These are phyloP conservation scores for Nitzschia putrida DNA, from an alignment of 108 stramenopile genomes.

Conservation along the genomic window DNA sequence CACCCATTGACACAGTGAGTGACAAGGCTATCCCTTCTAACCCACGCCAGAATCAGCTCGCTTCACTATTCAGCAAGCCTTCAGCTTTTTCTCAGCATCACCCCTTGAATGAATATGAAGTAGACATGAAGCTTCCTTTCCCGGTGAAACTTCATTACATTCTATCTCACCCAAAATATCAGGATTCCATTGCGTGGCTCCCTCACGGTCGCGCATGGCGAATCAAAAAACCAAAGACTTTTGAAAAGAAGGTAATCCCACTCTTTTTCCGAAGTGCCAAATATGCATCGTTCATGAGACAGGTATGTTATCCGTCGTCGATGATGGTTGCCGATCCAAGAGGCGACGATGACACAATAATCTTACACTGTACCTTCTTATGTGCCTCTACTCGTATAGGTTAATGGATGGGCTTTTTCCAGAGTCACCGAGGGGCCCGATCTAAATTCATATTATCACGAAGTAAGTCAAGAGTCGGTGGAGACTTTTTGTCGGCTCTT, in stretches of 20 bases:
- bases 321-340: background rate
- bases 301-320: constrained; percentile 12
- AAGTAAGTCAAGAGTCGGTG: constrained; percentile 16
- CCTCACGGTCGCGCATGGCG: constrained; percentile 54
- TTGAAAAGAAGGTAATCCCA: constrained; percentile 44
- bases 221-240: constrained; percentile 34
- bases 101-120: background rate
- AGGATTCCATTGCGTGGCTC: constrained; percentile 44
- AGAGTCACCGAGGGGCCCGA: constrained; percentile 43
- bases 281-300: constrained; percentile 52
- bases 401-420: constrained; percentile 48
- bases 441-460: constrained; percentile 48
- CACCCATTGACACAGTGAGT: too few species aligned
- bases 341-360: background rate
- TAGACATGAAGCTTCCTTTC: constrained; percentile 42
- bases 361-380: background rate
- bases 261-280: constrained; percentile 41
- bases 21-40: too few species aligned
- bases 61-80: too few species aligned
- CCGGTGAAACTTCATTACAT: constrained; percentile 53
- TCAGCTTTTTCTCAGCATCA: too few species aligned
- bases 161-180: constrained; percentile 37
- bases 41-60: too few species aligned
- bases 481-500: background rate
- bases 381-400: constrained; percentile 2